Evolutionary conservation across 495 filamentous ascomycete genomes (phyloP), one percentile per base, ranked within the genome.

Genomic region (Talaromyces ruber): DNA sequence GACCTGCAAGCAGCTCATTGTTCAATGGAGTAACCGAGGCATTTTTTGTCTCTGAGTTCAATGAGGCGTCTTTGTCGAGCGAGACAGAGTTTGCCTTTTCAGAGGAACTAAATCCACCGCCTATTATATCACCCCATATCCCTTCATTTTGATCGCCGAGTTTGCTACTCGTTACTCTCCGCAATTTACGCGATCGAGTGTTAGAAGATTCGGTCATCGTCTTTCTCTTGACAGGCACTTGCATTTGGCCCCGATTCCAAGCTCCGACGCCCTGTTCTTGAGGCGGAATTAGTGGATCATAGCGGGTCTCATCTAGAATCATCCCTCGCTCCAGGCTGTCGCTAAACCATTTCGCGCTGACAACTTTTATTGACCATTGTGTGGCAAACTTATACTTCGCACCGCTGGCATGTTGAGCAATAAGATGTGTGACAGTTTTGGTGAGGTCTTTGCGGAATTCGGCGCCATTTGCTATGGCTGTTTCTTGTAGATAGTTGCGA

Each of bases 321-420:
- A 98, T 93, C n/a, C 94, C 95, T 60, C 94, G 85, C 66, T 90
- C 86, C 59, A 94, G 65, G 68, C 92, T 93, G 63, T 98, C 86
- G 26, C 83, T 74, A 52, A 98, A 80, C 94, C 94, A 98, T 71
- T 96, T 88, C 34, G 86, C 68, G 3, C 86, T 83, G 26, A 98
- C 90, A 30, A 91, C 84, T 24, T 82, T 86, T 64, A 96, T 82
- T 53, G 81, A 80, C 90, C 93, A 97, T 65, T 79, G 79, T 61
- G 80, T 84, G 11, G 95, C 93, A 63, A 91, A 90, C 51, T 86
- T 84, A 67, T 95, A 98, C 71, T 98, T 98, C 43, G 88, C 85
- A 11, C 95, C 93, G 54, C 87, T 83, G 14, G 93, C 83, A 60
- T 81, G 83, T 60, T 82, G 82, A 39, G 92, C 91, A 63, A 98